A percentile compares a stretch with the other conserved stretches of the same genome.
Conservation (phyloP, 768 basidiomycete species). For the Boletus pseudopeckii region DNA sequence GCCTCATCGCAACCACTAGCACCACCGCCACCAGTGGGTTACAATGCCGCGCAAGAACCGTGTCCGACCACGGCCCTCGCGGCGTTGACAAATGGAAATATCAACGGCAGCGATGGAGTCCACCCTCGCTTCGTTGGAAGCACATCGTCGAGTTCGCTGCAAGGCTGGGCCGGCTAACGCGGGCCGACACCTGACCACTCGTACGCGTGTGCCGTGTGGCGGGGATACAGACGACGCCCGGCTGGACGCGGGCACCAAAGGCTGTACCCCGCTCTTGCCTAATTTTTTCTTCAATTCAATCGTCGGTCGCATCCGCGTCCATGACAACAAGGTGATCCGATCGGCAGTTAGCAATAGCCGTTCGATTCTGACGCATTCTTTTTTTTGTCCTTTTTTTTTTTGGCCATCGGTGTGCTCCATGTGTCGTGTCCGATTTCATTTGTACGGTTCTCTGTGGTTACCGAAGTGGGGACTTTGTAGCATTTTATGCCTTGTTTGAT, state of each 20-base stretch:
- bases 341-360: not conserved
- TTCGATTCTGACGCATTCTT: not conserved
- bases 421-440: too few species aligned
- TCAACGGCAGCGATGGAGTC: conserved; percentile 3
- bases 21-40: conserved; percentile 6
- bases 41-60: conserved; percentile 8
- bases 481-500: conserved; percentile 1
- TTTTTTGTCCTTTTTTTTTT: not conserved
- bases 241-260: not conserved
- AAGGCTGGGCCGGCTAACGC: conserved; percentile 28
- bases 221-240: not conserved
- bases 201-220: too few species aligned
- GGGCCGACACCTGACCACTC: not conserved
- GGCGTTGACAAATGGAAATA: not conserved
- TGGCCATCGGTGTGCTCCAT: not conserved
- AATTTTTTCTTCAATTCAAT: not conserved
- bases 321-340: not conserved
- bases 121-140: conserved; percentile 15
- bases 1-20: conserved; percentile 2
- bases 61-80: conserved; percentile 1
- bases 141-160: conserved; percentile 26
- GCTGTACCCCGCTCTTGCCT: not conserved
- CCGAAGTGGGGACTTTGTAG: conserved; percentile 16
- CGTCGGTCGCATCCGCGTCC: not conserved
- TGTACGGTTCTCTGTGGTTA: conserved; percentile 8